Base-by-base conservation (phyloP, 805 yeast genomes). In the Hanseniaspora thailandica region DNA sequence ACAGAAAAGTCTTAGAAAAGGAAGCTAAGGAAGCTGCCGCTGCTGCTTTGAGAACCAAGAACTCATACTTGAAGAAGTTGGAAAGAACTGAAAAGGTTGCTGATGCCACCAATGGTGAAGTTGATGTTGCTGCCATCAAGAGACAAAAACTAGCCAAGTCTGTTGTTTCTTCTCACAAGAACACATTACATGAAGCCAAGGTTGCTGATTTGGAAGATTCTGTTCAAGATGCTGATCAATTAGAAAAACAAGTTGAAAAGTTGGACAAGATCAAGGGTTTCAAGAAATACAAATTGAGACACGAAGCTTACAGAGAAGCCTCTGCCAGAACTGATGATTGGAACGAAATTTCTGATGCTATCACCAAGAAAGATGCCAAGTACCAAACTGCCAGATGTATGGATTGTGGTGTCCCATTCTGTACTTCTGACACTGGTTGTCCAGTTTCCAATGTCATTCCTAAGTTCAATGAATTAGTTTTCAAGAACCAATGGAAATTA, bases 371-470 rank as follows among this genome's bases (percentile, higher is more conserved):
- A 50, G 97, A 93, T 60, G 82, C 90, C 63, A 78, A 81, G 66
- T 78, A 76, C 66, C 97, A 90, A 73, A 86, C 97, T 55, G 96
- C 97, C 15, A 81, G 98, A 70, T 90, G 98, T 77, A 90, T 93
- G 95, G 97, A 90, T 71, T 90, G 98, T 76, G 98, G 98, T 75
- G 94, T 93, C 62, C 98, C 98, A 55, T 90, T 90, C 80, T 90
- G 98, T 76, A 94, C 90, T 64, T 84, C 95, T 46, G 97, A 90
- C 69, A 85, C 96, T 43, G 98, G 98, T 56, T 90, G 98, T 73
- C 98, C 98, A 52, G 84, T 90, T 60, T 88, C 97, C 52, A 90
- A 90, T 71, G 82, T 90, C 61, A 90, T 90, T 73, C 98, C 98
- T 58, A 89, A 90, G 71, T 93, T 96, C 90, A 93, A 90, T 69